Conservation (phyloP, 768 basidiomycete genomes). For the Lentinus brumalis region DNA sequence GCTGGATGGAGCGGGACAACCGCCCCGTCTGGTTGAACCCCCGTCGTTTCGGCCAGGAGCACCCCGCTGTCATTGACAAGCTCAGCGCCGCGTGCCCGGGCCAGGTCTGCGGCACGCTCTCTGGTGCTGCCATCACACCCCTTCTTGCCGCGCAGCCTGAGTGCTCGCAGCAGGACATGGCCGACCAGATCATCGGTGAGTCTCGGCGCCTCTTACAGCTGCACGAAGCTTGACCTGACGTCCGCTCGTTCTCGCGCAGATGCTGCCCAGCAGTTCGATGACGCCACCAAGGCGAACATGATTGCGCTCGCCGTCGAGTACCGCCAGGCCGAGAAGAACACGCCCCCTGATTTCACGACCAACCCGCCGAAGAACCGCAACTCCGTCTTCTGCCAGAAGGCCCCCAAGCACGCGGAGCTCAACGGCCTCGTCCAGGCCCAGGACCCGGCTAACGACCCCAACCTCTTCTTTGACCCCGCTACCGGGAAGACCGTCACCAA, state of each 20-base stretch:
- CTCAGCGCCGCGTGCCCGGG: slow-evolving; percentile 49
- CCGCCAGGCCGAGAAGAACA: slow-evolving; percentile 61
- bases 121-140: slow-evolving; percentile 52
- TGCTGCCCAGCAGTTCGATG: slow-evolving; percentile 54
- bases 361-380: slow-evolving; percentile 53
- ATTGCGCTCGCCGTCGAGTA: slow-evolving; percentile 53
- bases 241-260: slow-evolving; percentile 33
- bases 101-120: slow-evolving; percentile 49
- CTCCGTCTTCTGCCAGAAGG: slow-evolving; percentile 49
- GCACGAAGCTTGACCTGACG: neutral
- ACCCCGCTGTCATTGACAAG: slow-evolving; percentile 48
- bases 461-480: slow-evolving; percentile 36
- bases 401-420: slow-evolving; percentile 37
- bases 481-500: slow-evolving; percentile 41
- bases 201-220: neutral
- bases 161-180: slow-evolving; percentile 60
- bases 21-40: slow-evolving; percentile 49
- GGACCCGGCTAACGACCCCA: slow-evolving; percentile 35
- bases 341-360: slow-evolving; percentile 56
- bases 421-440: slow-evolving; percentile 40
- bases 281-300: slow-evolving; percentile 51
- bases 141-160: slow-evolving; percentile 54
- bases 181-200: slow-evolving; percentile 58
- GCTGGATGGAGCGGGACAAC: slow-evolving; percentile 51
- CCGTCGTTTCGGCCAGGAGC: slow-evolving; percentile 55